These are phyloP conservation scores for Cenchrus purpureus DNA, from an alignment of 176 grass and related monocot genomes.

Conservation along the genomic window DNA sequence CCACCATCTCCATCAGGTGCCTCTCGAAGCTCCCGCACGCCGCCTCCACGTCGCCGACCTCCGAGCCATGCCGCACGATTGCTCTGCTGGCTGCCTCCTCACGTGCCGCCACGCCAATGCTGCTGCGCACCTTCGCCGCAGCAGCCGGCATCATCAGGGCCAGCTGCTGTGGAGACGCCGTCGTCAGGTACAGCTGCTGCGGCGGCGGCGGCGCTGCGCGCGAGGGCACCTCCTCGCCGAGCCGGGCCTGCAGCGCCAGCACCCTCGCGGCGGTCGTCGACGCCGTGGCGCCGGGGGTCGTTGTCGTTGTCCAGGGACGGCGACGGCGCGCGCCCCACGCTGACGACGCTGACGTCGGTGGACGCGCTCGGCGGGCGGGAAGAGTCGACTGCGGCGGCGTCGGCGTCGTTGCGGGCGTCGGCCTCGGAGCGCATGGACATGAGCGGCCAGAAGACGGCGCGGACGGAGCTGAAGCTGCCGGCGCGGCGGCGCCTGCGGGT, in stretches of 20 bases:
- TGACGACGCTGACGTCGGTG: not conserved
- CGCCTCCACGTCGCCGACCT: conserved; percentile 43
- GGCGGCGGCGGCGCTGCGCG: too few relatives aligned
- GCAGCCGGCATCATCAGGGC: too few relatives aligned
- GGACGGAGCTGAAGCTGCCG: conserved; percentile 68
- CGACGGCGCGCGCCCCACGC: not conserved
- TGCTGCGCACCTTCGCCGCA: not conserved
- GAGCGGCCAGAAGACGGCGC: conserved; percentile 81
- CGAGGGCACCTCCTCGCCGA: not conserved
- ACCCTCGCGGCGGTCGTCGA: conserved; percentile 21
- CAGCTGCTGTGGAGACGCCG: not conserved
- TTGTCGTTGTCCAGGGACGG: conserved; percentile 28
- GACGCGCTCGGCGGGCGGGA: conserved; percentile 9
- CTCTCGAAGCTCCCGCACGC: conserved; percentile 80
- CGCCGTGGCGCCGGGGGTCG: not conserved
- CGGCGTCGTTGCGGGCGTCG: conserved; percentile 29
- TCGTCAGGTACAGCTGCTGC: not conserved
- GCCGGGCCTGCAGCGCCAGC: conserved; percentile 34
- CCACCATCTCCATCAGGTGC: conserved; percentile 81
- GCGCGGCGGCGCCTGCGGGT: not conserved
- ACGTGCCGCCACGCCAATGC: not conserved
- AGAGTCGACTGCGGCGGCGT: not conserved
- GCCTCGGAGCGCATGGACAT: conserved; percentile 69
- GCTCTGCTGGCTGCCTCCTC: not conserved
- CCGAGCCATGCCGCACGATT: not conserved